Base-by-base conservation (phyloP, 176 grass and related monocot genomes). In the Coix lacrymajobi region DNA sequence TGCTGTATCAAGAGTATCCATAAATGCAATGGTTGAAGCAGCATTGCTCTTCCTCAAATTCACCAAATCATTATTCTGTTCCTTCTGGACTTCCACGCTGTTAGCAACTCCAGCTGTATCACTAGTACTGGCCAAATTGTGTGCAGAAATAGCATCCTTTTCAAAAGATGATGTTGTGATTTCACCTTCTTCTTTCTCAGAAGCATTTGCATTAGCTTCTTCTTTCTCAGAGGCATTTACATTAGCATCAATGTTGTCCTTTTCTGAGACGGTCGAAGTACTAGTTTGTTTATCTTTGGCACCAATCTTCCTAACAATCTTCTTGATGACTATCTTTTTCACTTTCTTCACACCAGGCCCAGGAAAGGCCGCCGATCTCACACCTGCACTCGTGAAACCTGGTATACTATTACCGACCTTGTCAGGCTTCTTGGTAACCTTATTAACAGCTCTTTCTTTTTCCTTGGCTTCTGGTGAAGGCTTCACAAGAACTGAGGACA, bases 301-400 rank as follows among this genome's bases (percentile, higher is more conserved):
- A 8, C 36, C 78, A 25, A 79, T 90, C 88, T 91, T 95, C 61
- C 88, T 88, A 74, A 87, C 77, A 46, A 92, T 85, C 75, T 94
- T 87, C 77, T 91, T 83, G 40, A 87, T 77, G 70, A 87, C 45
- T 69, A 86, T 86, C 79, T 91, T 90, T 51, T 84, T 87, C 45
- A 88, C 85, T 69, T 86, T 89, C 78, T 87, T 91, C 20, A 46
- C 52, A 82, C 76, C 71, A 84, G 79, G 25, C 20, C 58, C 51
- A 80, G 85, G 11, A 29, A 45, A 68, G 30, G 62, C 73, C 77
- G 79, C 62, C 0, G 15, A 72, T 69, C 72, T 38, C 46, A 31
- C 39, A 68, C 66, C 75, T 63, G 63, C 81, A 68, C 20, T 78
- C 69, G 60, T 74, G 71, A 87, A 87, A 66, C 28, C 66, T 1